phyloP scores from a whole-genome alignment of 257 asterid species.

The Cynanchum wilfordii region DNA sequence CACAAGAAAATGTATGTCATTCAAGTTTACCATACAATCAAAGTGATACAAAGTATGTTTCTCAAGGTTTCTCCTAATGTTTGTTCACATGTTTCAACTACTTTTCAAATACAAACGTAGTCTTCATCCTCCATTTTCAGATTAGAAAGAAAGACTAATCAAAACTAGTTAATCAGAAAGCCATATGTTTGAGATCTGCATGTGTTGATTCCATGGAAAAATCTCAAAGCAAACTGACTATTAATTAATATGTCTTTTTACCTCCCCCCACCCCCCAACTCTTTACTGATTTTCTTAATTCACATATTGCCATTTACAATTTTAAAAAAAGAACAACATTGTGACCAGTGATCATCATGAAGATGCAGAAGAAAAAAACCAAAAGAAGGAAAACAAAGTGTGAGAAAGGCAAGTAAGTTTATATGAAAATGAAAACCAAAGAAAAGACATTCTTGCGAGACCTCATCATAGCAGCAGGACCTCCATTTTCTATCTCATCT shows the following conservation, averaged over 20 bases:
- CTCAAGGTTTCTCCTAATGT: neutral
- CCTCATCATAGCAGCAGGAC: conserved; percentile 99
- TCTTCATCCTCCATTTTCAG: neutral
- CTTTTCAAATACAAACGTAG: neutral
- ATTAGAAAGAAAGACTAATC: neutral
- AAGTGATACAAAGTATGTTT: neutral
- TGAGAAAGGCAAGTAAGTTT: neutral
- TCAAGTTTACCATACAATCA: neutral
- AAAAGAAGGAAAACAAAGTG: neutral
- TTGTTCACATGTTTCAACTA: neutral
- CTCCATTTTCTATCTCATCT: conserved; percentile 94
- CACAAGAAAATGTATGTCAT: neutral
- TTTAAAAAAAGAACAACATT: neutral
- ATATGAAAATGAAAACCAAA: neutral
- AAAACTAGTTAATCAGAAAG: neutral
- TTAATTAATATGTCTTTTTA: neutral
- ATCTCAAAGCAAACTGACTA: neutral
- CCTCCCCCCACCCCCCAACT: neutral
- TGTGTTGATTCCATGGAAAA: no score
- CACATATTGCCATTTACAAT: neutral
- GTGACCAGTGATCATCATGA: neutral
- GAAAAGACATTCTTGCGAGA: conserved; percentile 17
- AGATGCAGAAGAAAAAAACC: neutral
- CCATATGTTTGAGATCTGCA: neutral
- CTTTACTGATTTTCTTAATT: neutral